These are phyloP conservation scores for Brettanomyces custersianus DNA, from an alignment of 805 yeast species.

Conservation along the genomic window DNA sequence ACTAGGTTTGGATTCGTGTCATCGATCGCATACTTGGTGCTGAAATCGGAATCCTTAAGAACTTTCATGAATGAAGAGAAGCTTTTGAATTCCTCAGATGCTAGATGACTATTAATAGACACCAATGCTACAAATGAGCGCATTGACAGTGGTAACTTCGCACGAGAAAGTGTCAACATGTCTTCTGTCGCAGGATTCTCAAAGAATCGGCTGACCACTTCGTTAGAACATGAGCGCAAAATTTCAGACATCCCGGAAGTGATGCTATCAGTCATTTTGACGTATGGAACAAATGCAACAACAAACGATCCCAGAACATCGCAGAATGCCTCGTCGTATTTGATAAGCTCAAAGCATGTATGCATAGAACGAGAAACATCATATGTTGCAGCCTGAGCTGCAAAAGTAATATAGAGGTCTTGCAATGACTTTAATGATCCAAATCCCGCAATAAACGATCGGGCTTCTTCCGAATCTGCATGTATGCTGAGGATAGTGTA, in stretches of 20 bases:
- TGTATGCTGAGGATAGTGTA: conserved; percentile 29
- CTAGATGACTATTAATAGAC: conserved; percentile 57
- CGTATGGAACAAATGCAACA: conserved; percentile 38
- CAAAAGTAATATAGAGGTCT: conserved; percentile 25
- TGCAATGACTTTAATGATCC: conserved; percentile 15
- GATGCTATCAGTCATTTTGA: conserved; percentile 37
- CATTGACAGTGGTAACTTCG: conserved; percentile 65
- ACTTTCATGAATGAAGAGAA: conserved; percentile 55
- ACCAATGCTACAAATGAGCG: conserved; percentile 53
- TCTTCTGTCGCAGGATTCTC: conserved; percentile 33
- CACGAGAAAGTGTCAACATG: conserved; percentile 45
- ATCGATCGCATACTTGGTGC: conserved; percentile 35
- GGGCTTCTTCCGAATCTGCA: conserved; percentile 18
- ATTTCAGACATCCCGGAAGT: conserved; percentile 34
- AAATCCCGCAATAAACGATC: conserved; percentile 7
- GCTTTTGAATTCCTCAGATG: conserved; percentile 49
- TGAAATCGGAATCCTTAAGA: conserved; percentile 31
- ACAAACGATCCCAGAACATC: conserved; percentile 40
- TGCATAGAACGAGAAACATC: conserved; percentile 39
- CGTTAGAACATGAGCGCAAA: conserved; percentile 35
- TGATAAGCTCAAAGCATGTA: conserved; percentile 31
- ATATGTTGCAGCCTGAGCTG: conserved; percentile 28
- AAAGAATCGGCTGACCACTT: conserved; percentile 37
- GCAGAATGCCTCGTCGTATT: conserved; percentile 42
- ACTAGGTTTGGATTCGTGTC: conserved; percentile 44